Percentiles rank a stretch among this genome's conserved stretches.
Evolutionary conservation across 2,329 filamentous ascomycete species (phyloP).

Genomic region (Teratosphaeria nubilosa): DNA sequence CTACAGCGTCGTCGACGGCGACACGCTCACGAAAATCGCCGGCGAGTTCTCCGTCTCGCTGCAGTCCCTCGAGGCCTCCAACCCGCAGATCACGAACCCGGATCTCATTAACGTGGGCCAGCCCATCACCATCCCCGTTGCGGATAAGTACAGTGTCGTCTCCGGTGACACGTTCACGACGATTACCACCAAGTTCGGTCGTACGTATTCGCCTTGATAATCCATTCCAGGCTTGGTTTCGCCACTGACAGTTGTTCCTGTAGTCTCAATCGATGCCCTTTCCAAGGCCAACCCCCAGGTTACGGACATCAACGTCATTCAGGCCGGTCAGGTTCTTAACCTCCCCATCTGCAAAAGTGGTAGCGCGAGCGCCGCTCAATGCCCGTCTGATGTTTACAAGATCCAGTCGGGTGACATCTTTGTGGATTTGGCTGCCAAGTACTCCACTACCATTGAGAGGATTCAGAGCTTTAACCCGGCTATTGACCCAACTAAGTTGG

Average conservation of each 20-base stretch:
- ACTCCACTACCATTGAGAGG: not conserved
- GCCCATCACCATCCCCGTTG: not conserved
- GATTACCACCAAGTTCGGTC: not conserved
- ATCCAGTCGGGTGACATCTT: not conserved
- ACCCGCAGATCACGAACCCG: not conserved
- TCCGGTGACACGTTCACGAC: not conserved
- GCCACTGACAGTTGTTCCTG: too few relatives aligned
- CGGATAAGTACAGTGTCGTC: not conserved
- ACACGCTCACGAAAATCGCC: not conserved
- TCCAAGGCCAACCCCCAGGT: not conserved
- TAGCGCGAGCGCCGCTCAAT: not conserved
- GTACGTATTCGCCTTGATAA: not conserved
- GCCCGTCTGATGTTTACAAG: not conserved
- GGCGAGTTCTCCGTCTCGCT: not conserved
- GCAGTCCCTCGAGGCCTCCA: not conserved
- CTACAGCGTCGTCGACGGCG: not conserved
- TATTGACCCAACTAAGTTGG: not conserved
- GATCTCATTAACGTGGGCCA: not conserved
- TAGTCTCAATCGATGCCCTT: not conserved
- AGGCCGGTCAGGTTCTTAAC: not conserved
- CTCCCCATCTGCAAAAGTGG: not conserved
- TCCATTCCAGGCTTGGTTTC: not conserved
- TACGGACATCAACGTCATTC: not conserved
- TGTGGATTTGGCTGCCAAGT: not conserved
- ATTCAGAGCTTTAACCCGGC: not conserved